Conservation (phyloP, 306 rosid species). For the Amphicarpaea edgeworthii region DNA sequence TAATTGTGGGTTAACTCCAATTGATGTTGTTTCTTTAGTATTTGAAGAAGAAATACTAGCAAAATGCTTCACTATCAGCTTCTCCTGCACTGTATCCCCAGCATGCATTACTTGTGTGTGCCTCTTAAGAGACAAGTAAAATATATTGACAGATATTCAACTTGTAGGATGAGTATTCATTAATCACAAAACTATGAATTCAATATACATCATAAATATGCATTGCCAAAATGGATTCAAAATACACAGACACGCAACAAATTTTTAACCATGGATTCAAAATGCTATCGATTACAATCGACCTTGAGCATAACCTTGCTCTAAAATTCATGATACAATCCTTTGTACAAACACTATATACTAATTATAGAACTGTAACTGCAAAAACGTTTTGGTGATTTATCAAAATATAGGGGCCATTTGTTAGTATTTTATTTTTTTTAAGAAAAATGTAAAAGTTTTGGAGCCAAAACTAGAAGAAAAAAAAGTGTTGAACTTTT, state of each 20-base stretch:
- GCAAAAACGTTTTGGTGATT: not conserved
- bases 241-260: not conserved
- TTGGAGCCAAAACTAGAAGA: not conserved
- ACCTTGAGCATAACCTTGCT: constrained; percentile 10
- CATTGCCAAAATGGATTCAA: constrained; percentile 1
- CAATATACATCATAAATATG: not conserved
- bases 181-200: not conserved
- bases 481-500: not conserved
- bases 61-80: constrained; percentile 55
- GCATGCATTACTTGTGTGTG: constrained; percentile 33
- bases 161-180: constrained; percentile 1
- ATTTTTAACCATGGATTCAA: constrained; percentile 25
- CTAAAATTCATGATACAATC: constrained; percentile 26
- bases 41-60: constrained; percentile 83
- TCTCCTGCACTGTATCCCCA: constrained; percentile 57
- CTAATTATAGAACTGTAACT: not conserved
- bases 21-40: constrained; percentile 68
- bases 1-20: constrained; percentile 77
- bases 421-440: not conserved
- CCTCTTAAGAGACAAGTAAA: constrained; percentile 12
- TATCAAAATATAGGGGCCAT: not conserved
- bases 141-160: constrained; percentile 20
- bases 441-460: not conserved
- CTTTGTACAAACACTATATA: constrained; percentile 11
- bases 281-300: constrained; percentile 3